These are phyloP conservation scores for Starmerella davenportii DNA, from an alignment of 805 yeast genomes.

Conservation along the genomic window DNA sequence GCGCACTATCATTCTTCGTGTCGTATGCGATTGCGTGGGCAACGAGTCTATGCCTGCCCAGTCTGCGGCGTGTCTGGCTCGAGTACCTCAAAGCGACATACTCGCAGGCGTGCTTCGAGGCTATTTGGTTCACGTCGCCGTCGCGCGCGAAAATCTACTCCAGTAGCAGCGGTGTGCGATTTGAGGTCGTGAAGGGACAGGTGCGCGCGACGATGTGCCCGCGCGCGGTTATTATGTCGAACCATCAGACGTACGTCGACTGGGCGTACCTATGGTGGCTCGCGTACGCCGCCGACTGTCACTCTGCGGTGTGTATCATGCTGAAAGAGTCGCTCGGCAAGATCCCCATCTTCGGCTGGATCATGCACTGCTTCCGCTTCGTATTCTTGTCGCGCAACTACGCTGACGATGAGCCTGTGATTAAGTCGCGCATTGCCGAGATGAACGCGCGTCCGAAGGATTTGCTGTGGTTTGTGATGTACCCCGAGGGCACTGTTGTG, in stretches of 20 bases:
- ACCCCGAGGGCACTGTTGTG: conserved; percentile 90
- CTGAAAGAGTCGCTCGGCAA: conserved; percentile 54
- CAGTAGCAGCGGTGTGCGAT: not conserved
- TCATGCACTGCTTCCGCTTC: conserved; percentile 65
- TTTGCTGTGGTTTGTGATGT: conserved; percentile 57
- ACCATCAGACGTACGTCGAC: conserved; percentile 86
- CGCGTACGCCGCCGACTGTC: conserved; percentile 46
- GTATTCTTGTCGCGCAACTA: conserved; percentile 72
- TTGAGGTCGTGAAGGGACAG: conserved; percentile 4
- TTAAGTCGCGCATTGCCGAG: conserved; percentile 26
- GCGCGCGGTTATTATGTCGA: conserved; percentile 54
- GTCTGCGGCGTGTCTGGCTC: conserved; percentile 13
- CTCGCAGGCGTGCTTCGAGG: conserved; percentile 6
- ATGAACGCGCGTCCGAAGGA: conserved; percentile 20
- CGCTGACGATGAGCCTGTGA: conserved; percentile 43
- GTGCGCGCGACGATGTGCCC: conserved; percentile 24
- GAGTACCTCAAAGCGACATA: conserved; percentile 13
- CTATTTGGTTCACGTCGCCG: conserved; percentile 9
- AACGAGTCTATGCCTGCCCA: conserved; percentile 2
- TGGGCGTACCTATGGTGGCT: conserved; percentile 88
- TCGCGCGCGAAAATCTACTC: conserved; percentile 10
- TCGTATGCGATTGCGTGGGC: not conserved
- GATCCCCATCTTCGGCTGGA: conserved; percentile 67
- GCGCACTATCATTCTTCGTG: not conserved
- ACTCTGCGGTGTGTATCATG: conserved; percentile 51